Evolutionary conservation across 176 grass and related monocot species (phyloP), one percentile per base, ranked within the genome.

Genomic region (Urochloa ruziziensis): DNA sequence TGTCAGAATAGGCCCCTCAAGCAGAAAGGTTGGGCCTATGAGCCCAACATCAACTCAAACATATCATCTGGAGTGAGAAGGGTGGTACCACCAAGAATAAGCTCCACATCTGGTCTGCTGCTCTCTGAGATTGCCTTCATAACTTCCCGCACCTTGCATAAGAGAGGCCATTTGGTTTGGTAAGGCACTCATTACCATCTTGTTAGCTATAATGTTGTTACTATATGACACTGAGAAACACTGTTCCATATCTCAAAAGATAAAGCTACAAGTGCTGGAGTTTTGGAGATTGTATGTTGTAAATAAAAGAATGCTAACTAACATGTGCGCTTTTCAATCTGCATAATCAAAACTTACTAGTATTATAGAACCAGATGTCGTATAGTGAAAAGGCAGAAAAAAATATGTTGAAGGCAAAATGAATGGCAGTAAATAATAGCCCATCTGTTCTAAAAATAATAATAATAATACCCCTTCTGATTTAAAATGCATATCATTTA

Each of bases 61-160:
- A 96, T 94, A 83, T 96, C 93, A 74, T 90, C 85, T 65, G 89
- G 89, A 52, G 91, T 96, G 56, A 99, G 90, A 72, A 99, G 90
- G 65, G 85, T 94, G 61, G 93, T 99, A 21, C 93, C 96, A 74
- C 96, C 93, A 67, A 99, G 79, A 99, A 99, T 90, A 78, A 96
- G 79, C 63, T 99, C 89, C 29, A 89, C 76, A 66, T 95, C 91
- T 19, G 91, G 77, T 79, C 91, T 96, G 65, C 74, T 78, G 69
- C 87, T 90, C 80, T 92, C 96, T 61, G 83, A 75, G 70, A 99
- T 88, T 70, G 93, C 96, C 28, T 93, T 85, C 93, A 92, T 96
- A 76, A 86, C 93, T 84, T 96, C 96, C 83, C 96, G 87, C 54
- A 89, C 81, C 96, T 98, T 92, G 54, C 36, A 92, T 28, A 80